Evolutionary conservation across 2,329 filamentous ascomycete species (phyloP), one percentile per base, ranked within the genome.

Genomic region (Arthrobotrys entomopaga): DNA sequence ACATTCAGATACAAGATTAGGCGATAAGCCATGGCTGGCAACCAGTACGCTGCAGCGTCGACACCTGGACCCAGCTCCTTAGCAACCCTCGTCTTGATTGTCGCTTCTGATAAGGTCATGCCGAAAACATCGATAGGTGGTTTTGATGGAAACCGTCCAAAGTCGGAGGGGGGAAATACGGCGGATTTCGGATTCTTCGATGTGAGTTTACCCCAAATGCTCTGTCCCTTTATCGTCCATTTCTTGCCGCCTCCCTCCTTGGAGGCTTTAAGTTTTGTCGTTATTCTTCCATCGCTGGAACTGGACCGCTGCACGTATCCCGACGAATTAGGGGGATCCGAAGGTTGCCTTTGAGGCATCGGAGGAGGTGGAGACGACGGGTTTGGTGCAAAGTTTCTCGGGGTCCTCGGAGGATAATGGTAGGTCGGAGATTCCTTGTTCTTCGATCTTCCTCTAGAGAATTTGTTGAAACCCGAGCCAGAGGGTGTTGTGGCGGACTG

Each of bases 1-100:
- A 79, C 77, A 49, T 79, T 79, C 26, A 79, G 76, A 57, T 79
- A 79, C 50, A 77, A 76, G 58, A 79, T 70, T 64, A 78, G 77
- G 43, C 78, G 72, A 65, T 79, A 79, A 29, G 78, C 78, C 61
- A 79, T 69, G 46, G 78, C 78, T 22, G 78, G 78, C 46, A 78
- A 74, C 78, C 78, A 79, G 71, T 78, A 79, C 46, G 75, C 70
- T 13, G 77, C 70, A 8, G 77, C 77, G 58, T 79, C 77, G 13
- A 76, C 77, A 26, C 71, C 73, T 29, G 76, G 75, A 29, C 77
- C 77, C 59, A 77, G 65, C 34, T 78, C 77, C 11, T 76, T 78
- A 26, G 77, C 76, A 26, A 78, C 76, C 48, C 78, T 76, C 11
- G 78, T 79, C 49, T 76, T 76, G 15, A 76, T 56, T 24, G 78